Conservation (phyloP, 306 rosid species). For the Sicyos edulis region DNA sequence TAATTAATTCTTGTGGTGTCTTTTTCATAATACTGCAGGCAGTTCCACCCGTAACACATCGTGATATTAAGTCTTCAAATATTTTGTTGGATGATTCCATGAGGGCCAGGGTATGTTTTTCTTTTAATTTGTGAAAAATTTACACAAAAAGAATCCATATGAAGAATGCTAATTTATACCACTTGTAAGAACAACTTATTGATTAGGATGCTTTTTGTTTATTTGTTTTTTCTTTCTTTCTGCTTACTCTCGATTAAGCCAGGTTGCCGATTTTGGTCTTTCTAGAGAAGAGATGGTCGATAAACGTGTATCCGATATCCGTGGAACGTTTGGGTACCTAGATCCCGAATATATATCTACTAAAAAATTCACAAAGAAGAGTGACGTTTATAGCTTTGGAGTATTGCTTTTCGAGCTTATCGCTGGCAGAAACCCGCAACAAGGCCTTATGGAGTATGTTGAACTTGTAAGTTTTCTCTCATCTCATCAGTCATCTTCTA, state of each 20-base stretch:
- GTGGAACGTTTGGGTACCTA: slow-evolving; percentile 90
- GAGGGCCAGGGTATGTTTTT: slow-evolving; percentile 73
- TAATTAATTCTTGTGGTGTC: slow-evolving; percentile 2
- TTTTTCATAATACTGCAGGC: slow-evolving; percentile 47
- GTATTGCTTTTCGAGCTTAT: slow-evolving; percentile 89
- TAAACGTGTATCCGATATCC: slow-evolving; percentile 60
- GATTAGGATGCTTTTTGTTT: slow-evolving; percentile 10
- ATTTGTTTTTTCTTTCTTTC: too few relatives aligned
- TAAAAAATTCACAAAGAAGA: slow-evolving; percentile 82
- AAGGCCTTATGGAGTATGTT: slow-evolving; percentile 92
- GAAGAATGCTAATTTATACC: neutral
- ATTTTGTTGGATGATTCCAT: slow-evolving; percentile 82
- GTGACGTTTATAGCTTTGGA: slow-evolving; percentile 93
- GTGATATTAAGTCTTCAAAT: slow-evolving; percentile 85
- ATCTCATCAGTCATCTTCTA: neutral
- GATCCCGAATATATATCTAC: slow-evolving; percentile 94
- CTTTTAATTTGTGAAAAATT: neutral
- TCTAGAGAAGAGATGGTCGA: slow-evolving; percentile 94
- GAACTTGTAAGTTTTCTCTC: slow-evolving; percentile 61
- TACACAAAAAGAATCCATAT: neutral
- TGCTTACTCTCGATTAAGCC: slow-evolving; percentile 31
- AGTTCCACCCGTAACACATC: slow-evolving; percentile 87
- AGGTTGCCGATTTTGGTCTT: slow-evolving; percentile 98
- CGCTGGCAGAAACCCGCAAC: slow-evolving; percentile 95
- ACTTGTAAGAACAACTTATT: neutral